These are phyloP conservation scores for Phialocephala sp. DNA, from an alignment of 2,329 filamentous ascomycete genomes.

Conservation along the genomic window DNA sequence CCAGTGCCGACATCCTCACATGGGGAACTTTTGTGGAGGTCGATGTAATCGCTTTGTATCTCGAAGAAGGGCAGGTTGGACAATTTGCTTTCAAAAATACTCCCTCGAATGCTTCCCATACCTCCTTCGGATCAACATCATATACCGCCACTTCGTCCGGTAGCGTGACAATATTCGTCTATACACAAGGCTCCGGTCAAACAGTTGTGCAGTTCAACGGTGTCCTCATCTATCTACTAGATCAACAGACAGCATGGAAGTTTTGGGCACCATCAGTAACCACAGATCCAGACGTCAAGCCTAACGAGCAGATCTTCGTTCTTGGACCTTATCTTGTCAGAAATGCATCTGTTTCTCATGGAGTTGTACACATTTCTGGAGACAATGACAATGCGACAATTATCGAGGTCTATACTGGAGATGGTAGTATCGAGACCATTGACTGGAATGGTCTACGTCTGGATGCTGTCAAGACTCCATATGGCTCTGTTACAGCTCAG, in stretches of 20 bases:
- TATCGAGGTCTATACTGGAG: conserved; percentile 51
- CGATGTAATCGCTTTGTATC: conserved; percentile 55
- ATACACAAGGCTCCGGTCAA: conserved; percentile 52
- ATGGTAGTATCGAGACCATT: conserved; percentile 47
- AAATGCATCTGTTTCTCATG: conserved; percentile 44
- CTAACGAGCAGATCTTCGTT: conserved; percentile 53
- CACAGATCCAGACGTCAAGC: conserved; percentile 50
- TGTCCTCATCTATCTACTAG: conserved; percentile 57
- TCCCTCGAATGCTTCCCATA: conserved; percentile 45
- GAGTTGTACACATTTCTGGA: conserved; percentile 46
- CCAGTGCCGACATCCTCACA: conserved; percentile 56
- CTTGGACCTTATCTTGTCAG: conserved; percentile 53
- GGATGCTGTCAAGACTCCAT: conserved; percentile 46
- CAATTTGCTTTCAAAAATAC: conserved; percentile 54
- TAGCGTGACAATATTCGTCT: conserved; percentile 48
- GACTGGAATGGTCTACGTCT: conserved; percentile 53
- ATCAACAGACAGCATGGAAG: conserved; percentile 58
- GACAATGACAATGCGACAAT: conserved; percentile 49
- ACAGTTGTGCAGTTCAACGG: conserved; percentile 56
- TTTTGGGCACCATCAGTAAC: conserved; percentile 60
- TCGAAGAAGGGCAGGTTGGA: conserved; percentile 54
- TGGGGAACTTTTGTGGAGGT: conserved; percentile 51
- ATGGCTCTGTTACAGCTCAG: conserved; percentile 51
- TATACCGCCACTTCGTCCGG: conserved; percentile 42
- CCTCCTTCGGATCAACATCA: conserved; percentile 48